Evolutionary conservation across 2,329 filamentous ascomycete genomes (phyloP).

Genomic region (Ceratocystiopsis brevicomis): DNA sequence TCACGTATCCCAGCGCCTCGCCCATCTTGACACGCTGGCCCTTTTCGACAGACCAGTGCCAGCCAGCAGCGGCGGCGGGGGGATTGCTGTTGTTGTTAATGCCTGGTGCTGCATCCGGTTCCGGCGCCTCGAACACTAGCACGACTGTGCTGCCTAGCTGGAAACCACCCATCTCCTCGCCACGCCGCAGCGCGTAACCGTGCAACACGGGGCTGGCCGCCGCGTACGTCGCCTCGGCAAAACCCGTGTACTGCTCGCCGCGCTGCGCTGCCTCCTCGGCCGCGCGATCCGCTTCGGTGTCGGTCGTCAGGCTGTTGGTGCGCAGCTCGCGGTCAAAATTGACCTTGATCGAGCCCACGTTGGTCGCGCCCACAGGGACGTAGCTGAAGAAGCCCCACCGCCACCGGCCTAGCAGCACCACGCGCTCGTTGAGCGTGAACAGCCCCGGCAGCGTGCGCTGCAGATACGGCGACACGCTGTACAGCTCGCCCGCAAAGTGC

Average conservation of each 20-base stretch:
- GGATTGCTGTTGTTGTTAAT: constrained; percentile 12
- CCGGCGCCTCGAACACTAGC: constrained; percentile 85
- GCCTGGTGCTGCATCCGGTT: constrained; percentile 18
- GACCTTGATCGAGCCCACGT: constrained; percentile 89
- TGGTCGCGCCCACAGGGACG: constrained; percentile 88
- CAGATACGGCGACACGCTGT: constrained; percentile 85
- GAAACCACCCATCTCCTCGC: constrained; percentile 97
- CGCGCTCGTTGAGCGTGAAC: constrained; percentile 91
- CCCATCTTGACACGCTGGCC: constrained; percentile 82
- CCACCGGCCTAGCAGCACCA: constrained; percentile 86
- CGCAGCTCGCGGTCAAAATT: constrained; percentile 92
- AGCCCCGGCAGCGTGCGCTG: constrained; percentile 82
- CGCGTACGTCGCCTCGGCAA: constrained; percentile 76
- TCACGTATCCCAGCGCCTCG: constrained; percentile 62
- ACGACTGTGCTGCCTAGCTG: constrained; percentile 90
- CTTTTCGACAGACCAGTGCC: constrained; percentile 71
- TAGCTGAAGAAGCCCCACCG: constrained; percentile 95
- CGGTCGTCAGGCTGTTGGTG: constrained; percentile 79
- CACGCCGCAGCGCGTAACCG: constrained; percentile 66
- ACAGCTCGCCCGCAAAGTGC: constrained; percentile 95
- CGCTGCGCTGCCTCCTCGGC: constrained; percentile 58
- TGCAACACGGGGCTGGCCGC: constrained; percentile 57
- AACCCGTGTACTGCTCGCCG: constrained; percentile 76
- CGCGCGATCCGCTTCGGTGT: constrained; percentile 75
- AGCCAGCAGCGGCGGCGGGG: constrained; percentile 44